phyloP scores from a whole-genome alignment of 345 rosid species.

The Eucalyptus regnans region DNA sequence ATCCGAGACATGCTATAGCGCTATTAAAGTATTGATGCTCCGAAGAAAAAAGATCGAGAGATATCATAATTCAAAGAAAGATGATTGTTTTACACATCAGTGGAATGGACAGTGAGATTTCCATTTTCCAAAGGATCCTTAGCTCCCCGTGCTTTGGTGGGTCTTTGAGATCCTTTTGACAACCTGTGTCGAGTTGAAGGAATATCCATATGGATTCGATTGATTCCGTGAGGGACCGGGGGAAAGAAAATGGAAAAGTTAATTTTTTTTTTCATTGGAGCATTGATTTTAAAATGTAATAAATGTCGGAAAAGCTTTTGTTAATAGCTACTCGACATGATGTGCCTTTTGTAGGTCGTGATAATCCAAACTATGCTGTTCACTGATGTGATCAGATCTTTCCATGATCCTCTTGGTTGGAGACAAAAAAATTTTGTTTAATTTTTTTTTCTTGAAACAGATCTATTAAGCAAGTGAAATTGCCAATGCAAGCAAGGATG shows the following conservation, averaged over 20 bases:
- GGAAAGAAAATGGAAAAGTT: background rate
- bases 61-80: background rate
- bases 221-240: rapidly evolving
- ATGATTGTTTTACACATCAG: background rate
- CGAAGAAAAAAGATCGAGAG: background rate
- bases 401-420: background rate
- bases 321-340: background rate
- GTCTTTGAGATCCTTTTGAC: background rate
- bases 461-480: background rate
- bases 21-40: background rate
- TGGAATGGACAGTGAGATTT: background rate
- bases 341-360: background rate
- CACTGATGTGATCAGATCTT: background rate
- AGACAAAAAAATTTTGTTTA: background rate
- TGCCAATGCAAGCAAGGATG: background rate
- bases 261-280: background rate
- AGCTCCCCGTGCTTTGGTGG: background rate
- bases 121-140: background rate
- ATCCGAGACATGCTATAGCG: background rate
- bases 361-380: background rate
- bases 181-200: background rate
- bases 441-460: background rate
- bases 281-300: background rate
- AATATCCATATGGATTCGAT: background rate
- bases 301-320: background rate